phyloP scores from a whole-genome alignment of 2,329 filamentous ascomycete genomes.

The Arthrobotrys entomopaga region DNA sequence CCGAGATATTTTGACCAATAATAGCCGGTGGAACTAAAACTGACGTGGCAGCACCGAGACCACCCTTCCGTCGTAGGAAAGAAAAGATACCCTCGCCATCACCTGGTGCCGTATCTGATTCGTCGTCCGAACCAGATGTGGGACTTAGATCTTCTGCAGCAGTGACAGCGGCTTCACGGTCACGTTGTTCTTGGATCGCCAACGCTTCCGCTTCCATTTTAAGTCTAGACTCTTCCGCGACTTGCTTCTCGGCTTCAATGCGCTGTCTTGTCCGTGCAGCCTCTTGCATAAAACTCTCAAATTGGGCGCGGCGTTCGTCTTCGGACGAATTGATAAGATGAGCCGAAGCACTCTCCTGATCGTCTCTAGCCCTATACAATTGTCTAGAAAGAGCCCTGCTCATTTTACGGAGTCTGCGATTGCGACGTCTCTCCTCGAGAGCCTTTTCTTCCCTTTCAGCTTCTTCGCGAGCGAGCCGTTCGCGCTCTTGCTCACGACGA shows the following conservation, averaged over 20 bases:
- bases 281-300: slow-evolving; percentile 47
- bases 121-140: slow-evolving; percentile 38
- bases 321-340: slow-evolving; percentile 38
- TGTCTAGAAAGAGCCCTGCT: slow-evolving; percentile 37
- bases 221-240: slow-evolving; percentile 34
- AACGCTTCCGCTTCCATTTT: slow-evolving; percentile 33
- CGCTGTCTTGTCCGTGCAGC: slow-evolving; percentile 43
- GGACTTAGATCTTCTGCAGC: slow-evolving; percentile 29
- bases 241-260: slow-evolving; percentile 40
- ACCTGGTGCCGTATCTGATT: slow-evolving; percentile 42
- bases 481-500: slow-evolving; percentile 41
- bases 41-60: slow-evolving; percentile 52
- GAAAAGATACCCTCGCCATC: slow-evolving; percentile 47
- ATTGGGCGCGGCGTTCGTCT: slow-evolving; percentile 46
- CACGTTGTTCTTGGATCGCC: slow-evolving; percentile 22
- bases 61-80: slow-evolving; percentile 42
- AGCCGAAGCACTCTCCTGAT: slow-evolving; percentile 31
- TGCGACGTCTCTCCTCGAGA: slow-evolving; percentile 38
- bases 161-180: slow-evolving; percentile 46
- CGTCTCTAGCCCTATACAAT: slow-evolving; percentile 42
- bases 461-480: slow-evolving; percentile 33
- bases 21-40: slow-evolving; percentile 36
- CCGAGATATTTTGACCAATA: slow-evolving; percentile 32
- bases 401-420: slow-evolving; percentile 37
- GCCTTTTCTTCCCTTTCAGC: slow-evolving; percentile 36